Base-by-base conservation (phyloP, 2,329 filamentous ascomycete species). In the Fusarium acutatum region DNA sequence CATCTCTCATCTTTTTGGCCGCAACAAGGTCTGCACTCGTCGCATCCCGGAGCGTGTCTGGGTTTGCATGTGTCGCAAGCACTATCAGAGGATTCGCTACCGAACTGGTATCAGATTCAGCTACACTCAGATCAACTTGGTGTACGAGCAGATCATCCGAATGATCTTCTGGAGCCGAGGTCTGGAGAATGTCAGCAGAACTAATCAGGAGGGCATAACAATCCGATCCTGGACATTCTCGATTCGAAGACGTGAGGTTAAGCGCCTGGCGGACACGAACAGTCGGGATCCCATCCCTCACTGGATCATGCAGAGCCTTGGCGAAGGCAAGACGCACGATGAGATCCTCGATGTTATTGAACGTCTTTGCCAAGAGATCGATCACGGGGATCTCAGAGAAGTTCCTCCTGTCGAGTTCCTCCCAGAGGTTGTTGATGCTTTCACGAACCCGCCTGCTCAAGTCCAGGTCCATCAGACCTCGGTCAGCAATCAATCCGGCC, bases 1-100 rank as follows among this genome's bases (percentile, higher is more conserved):
- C 10, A 92, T 96, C 67, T 94, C 92, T 0, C 93, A 96, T 78
- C 88, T 95, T 62, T 96, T 96, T 75, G 94, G 94, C 28, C 89
- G 94, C 41, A 96, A 96, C 85, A 96, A 96, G 82, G 86, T 88
- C 13, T 92, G 90, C 77, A 96, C 94, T 2, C 88, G 91, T 38
- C 85, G 87, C 49, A 93, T 96, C 54, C 92, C 92, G 0, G 83
- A 88, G 11, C 82, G 88, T 28, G 88, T 94, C 5, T 96, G 93
- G 93, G 89, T 94, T 1, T 89, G 92, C 77, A 92, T 90, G 79
- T 96, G 94, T 80, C 89, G 94, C 40, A 95, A 95, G 79, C 92
- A 95, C 78, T 96, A 96, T 80, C 94, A 96, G 81, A 89, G 93
- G 12, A 88, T 87, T 47, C 87, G 92, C 0, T 95, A 95, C 78